These are phyloP conservation scores for Ophiocordyceps camponoti-rufipedis DNA, from an alignment of 2,329 filamentous ascomycete genomes.

Conservation along the genomic window DNA sequence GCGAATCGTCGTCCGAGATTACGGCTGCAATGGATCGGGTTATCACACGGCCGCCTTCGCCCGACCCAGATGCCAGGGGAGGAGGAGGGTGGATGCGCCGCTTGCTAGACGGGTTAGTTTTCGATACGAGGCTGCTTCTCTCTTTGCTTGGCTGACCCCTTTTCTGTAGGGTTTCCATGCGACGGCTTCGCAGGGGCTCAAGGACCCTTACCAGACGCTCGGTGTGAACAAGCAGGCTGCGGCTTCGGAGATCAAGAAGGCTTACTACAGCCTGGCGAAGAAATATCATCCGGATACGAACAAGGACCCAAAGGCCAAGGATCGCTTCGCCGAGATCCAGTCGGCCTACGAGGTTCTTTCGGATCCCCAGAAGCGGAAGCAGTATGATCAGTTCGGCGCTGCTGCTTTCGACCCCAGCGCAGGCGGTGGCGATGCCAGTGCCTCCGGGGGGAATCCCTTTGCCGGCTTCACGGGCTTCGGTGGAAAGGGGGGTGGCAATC, in stretches of 20 bases:
- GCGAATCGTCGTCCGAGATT: slow-evolving; percentile 21
- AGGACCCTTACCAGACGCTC: slow-evolving; percentile 76
- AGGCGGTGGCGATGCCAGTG: slow-evolving; percentile 35
- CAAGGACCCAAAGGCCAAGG: slow-evolving; percentile 84
- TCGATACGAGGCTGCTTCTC: neutral
- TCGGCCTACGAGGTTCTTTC: slow-evolving; percentile 86
- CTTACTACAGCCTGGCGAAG: slow-evolving; percentile 93
- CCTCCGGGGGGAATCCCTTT: slow-evolving; percentile 34
- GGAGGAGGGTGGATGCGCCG: slow-evolving; percentile 4
- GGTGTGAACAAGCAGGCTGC: slow-evolving; percentile 73
- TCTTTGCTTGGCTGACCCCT: neutral
- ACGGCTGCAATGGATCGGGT: slow-evolving; percentile 18
- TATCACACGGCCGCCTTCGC: slow-evolving; percentile 14
- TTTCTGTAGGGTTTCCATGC: slow-evolving; percentile 37
- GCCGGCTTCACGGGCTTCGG: slow-evolving; percentile 41
- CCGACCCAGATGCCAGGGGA: slow-evolving; percentile 6
- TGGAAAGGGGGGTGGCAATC: slow-evolving; percentile 49
- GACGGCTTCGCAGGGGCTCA: slow-evolving; percentile 32
- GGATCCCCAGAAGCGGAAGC: slow-evolving; percentile 81
- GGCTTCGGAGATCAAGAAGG: slow-evolving; percentile 84
- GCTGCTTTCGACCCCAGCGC: slow-evolving; percentile 71
- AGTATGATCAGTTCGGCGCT: slow-evolving; percentile 79
- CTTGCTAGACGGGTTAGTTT: slow-evolving; percentile 11
- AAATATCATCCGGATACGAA: slow-evolving; percentile 98
- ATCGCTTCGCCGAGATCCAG: slow-evolving; percentile 86